A percentile compares a stretch with the other conserved stretches of the same genome.
phyloP scores from a whole-genome alignment of 805 yeast genomes.

The Starmera caribaea region DNA sequence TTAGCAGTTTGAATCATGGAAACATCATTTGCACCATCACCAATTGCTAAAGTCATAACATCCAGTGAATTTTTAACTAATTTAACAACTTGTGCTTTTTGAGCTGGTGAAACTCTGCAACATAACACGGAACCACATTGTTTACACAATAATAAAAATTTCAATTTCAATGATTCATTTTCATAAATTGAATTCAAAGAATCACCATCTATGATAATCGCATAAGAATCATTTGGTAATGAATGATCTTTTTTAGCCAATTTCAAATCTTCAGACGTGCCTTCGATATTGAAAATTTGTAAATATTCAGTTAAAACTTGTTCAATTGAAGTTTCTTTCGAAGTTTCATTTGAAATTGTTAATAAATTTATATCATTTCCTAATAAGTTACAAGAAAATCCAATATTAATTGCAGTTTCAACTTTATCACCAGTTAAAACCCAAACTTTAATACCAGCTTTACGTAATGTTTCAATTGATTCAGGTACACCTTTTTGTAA shows the following conservation, averaged over 20 bases:
- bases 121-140: slow-evolving; percentile 73
- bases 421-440: slow-evolving; percentile 78
- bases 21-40: slow-evolving; percentile 82
- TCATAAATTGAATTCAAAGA: slow-evolving; percentile 48
- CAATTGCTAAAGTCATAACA: slow-evolving; percentile 73
- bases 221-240: slow-evolving; percentile 60
- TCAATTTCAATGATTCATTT: slow-evolving; percentile 33
- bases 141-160: slow-evolving; percentile 63
- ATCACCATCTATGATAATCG: slow-evolving; percentile 70
- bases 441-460: slow-evolving; percentile 79
- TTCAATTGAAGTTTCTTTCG: slow-evolving; percentile 29
- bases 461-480: slow-evolving; percentile 55
- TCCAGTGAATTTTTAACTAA: slow-evolving; percentile 60
- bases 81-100: slow-evolving; percentile 68
- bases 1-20: slow-evolving; percentile 87
- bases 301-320: slow-evolving; percentile 32
- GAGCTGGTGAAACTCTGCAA: slow-evolving; percentile 80
- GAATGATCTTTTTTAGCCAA: slow-evolving; percentile 48
- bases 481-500: slow-evolving; percentile 82
- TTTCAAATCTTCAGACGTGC: slow-evolving; percentile 45
- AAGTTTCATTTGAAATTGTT: slow-evolving; percentile 40
- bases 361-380: slow-evolving; percentile 66
- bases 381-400: slow-evolving; percentile 67
- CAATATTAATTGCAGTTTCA: slow-evolving; percentile 80
- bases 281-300: slow-evolving; percentile 46